phyloP scores from a whole-genome alignment of 2,329 filamentous ascomycete genomes.

The Fusarium falciforme region DNA sequence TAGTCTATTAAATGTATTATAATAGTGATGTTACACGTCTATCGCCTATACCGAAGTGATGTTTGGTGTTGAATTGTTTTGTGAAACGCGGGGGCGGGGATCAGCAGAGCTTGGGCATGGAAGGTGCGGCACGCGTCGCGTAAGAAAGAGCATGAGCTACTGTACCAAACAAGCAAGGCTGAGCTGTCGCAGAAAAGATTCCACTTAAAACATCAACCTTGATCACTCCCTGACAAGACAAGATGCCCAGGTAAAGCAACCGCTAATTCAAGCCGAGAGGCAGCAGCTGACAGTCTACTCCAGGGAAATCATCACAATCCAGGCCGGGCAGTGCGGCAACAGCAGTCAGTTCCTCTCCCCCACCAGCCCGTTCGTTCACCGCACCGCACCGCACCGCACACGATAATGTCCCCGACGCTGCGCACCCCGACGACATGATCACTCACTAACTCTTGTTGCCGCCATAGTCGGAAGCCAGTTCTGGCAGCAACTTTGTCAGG shows the following conservation, averaged over 20 bases:
- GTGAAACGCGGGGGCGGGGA: conserved; percentile 37
- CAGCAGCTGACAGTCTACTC: conserved; percentile 1
- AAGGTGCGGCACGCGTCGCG: conserved; percentile 37
- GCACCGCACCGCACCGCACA: neutral
- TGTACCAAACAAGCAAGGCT: neutral
- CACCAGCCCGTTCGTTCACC: conserved; percentile 13
- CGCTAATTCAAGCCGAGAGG: neutral
- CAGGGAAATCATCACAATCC: conserved; percentile 99
- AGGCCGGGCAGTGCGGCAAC: conserved; percentile 99
- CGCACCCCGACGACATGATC: neutral
- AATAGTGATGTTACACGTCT: neutral
- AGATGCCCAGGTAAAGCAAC: conserved; percentile 42
- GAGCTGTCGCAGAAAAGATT: conserved; percentile 17
- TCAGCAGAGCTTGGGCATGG: conserved; percentile 7
- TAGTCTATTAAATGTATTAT: neutral
- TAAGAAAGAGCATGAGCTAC: conserved; percentile 13
- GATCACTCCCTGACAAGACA: conserved; percentile 33
- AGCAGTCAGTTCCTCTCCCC: conserved; percentile 77
- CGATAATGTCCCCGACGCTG: neutral
- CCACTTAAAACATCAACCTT: conserved; percentile 29
- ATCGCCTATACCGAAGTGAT: neutral
- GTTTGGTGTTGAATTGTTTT: neutral
- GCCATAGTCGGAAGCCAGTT: conserved; percentile 90
- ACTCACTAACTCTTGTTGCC: conserved; percentile 49
- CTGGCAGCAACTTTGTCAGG: conserved; percentile 98